Evolutionary conservation across 1,284 basidiomycete species (phyloP), one percentile per base, ranked within the genome.

Genomic region (Jaminaea rosea): DNA sequence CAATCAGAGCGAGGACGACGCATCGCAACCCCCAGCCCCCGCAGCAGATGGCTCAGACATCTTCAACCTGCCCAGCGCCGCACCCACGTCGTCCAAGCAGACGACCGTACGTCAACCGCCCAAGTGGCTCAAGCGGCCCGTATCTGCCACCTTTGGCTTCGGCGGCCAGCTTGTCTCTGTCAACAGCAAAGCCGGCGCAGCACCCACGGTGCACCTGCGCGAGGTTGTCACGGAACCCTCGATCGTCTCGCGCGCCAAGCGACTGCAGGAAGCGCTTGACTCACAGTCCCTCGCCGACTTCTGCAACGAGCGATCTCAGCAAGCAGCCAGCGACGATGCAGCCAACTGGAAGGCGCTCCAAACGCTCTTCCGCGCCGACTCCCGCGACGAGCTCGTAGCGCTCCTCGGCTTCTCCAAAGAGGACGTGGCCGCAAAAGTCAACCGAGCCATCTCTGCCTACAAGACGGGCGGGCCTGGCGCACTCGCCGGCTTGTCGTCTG

Each of bases 331-430:
- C 82, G 67, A 69, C 46, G 71, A 73, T 44, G 61, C 67, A 27
- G 59, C 69, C 29, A 72, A 67, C 58, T 98, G 93, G 93, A 92
- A 87, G 72, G 86, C 90, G 2, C 77, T 96, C 19, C 77, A 86
- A 54, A 89, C 88, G 55, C 77, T 98, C 27, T 97, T 96, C 82
- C 83, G 83, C 59, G 84, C 90, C 0, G 82, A 92, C 74, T 89
- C 87, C 13, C 79, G 87, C 53, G 88, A 93, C 31, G 90, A 97
- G 75, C 80, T 98, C 10, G 84, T 98, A 44, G 85, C 85, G 1
- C 78, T 97, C 1, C 82, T 98, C 21, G 93, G 93, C 0, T 97
- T 94, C 75, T 91, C 88, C 9, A 93, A 93, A 75, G 82, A 82
- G 24, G 88, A 93, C 60, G 82, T 94, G 13, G 84, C 84, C 2